These are phyloP conservation scores for Marchantia paleacea DNA, from an alignment of 225 moss, liverwort and hornwort genomes.

Conservation along the genomic window DNA sequence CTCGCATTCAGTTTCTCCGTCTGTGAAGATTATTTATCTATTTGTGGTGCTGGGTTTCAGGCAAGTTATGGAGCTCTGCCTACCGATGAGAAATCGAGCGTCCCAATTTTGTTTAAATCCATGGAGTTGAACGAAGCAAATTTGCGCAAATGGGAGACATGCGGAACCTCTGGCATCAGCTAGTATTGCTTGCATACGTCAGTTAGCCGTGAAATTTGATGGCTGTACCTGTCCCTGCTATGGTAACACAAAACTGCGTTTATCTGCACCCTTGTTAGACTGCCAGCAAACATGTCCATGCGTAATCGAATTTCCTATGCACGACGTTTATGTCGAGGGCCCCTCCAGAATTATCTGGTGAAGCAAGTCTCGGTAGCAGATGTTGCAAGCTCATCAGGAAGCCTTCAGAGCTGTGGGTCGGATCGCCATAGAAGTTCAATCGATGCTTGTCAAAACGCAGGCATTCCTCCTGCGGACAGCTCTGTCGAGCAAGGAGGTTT, in stretches of 20 bases:
- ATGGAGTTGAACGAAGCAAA: conserved; percentile 6
- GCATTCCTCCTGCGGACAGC: background rate
- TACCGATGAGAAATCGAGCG: background rate
- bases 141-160: conserved; percentile 14
- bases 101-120: background rate
- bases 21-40: no score
- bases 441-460: background rate
- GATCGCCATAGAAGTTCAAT: background rate
- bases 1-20: no score
- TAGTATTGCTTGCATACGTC: background rate
- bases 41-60: no score
- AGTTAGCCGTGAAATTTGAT: background rate
- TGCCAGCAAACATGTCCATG: conserved; percentile 19
- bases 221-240: background rate
- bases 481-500: background rate
- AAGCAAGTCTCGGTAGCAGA: background rate
- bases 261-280: background rate
- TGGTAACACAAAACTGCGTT: background rate
- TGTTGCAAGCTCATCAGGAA: background rate
- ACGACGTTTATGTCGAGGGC: conserved; percentile 1
- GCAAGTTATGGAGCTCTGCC: no score
- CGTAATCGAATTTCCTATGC: background rate
- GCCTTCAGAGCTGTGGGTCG: background rate
- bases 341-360: background rate
- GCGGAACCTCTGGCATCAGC: conserved; percentile 9